Base-by-base conservation (phyloP, 805 yeast species). In the Metschnikowia cubensis region DNA sequence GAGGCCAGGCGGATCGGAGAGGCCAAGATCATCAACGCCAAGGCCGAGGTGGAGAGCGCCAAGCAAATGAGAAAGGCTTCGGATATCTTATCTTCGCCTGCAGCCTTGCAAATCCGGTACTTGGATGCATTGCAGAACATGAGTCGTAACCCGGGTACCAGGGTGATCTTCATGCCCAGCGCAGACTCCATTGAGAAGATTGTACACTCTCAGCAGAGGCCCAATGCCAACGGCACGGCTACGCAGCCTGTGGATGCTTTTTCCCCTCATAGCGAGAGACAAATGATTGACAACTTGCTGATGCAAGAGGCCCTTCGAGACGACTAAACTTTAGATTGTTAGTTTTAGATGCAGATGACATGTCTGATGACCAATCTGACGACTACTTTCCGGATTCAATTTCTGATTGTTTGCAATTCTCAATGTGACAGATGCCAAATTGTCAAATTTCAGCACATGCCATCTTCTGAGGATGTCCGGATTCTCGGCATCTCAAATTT, bases 41-140 rank as follows among this genome's bases (percentile, higher is more conserved):
- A 77, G 64, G 88, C 89, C 17, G 90, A 84, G 69, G 89, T 84
- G 47, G 90, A 84, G 66, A 73, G 82, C 61, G 88, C 89, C 47
- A 83, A 83, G 65, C 75, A 83, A 56, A 84, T 84, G 89, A 78
- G 90, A 70, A 82, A 83, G 66, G 89, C 89, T 29, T 88, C 89
- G 47, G 89, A 84, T 65, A 83, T 84, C 51, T 76, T 84, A 60
- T 85, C 86, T 42, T 81, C 87, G 36, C 83, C 83, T 57, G 81
- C 89, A 13, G 90, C 89, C 29, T 83, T 84, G 87, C 89, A 84
- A 70, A 84, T 84, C 64, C 72, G 90, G 66, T 84, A 84, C 62
- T 74, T 84, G 66, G 90, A 84, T 59, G 89, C 89, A n/a, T 81
- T 84, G 82, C 88, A 83, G 67, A 73, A 71, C 53, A 84, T 84